These are phyloP conservation scores for Colletotrichum falcatum DNA, from an alignment of 2,329 filamentous ascomycete genomes.

Conservation along the genomic window DNA sequence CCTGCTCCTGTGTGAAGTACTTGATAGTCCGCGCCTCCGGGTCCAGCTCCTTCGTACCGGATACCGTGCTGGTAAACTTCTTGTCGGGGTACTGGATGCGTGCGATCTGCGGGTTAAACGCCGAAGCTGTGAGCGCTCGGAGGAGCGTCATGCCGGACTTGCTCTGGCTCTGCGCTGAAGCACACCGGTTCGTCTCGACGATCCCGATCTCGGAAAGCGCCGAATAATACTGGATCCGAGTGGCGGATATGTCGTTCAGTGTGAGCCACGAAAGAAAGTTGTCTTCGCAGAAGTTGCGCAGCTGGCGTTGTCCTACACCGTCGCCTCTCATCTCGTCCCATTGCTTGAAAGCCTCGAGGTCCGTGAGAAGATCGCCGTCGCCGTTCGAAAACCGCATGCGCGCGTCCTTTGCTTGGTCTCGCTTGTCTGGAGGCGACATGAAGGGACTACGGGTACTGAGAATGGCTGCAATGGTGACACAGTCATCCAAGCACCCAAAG, in stretches of 20 bases:
- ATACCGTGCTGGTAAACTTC: conserved; percentile 89
- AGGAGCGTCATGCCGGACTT: conserved; percentile 61
- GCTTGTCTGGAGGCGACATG: conserved; percentile 82
- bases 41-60: conserved; percentile 91
- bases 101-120: conserved; percentile 87
- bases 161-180: conserved; percentile 48
- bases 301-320: conserved; percentile 69
- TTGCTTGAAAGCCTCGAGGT: conserved; percentile 84
- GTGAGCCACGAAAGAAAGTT: conserved; percentile 89
- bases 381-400: conserved; percentile 78
- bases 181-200: conserved; percentile 57
- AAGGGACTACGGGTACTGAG: conserved; percentile 93
- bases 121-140: conserved; percentile 77
- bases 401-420: conserved; percentile 84
- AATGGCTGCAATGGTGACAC: conserved; percentile 89
- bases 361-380: conserved; percentile 90
- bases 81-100: conserved; percentile 95
- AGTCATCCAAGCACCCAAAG: conserved; percentile 91
- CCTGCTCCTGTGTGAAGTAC: conserved; percentile 88
- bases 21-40: conserved; percentile 93
- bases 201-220: conserved; percentile 90
- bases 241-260: conserved; percentile 88
- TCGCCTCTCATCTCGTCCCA: conserved; percentile 78
- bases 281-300: conserved; percentile 83
- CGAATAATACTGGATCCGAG: conserved; percentile 85